phyloP scores from a whole-genome alignment of 495 filamentous ascomycete genomes.

The Cladorrhinum samala region DNA sequence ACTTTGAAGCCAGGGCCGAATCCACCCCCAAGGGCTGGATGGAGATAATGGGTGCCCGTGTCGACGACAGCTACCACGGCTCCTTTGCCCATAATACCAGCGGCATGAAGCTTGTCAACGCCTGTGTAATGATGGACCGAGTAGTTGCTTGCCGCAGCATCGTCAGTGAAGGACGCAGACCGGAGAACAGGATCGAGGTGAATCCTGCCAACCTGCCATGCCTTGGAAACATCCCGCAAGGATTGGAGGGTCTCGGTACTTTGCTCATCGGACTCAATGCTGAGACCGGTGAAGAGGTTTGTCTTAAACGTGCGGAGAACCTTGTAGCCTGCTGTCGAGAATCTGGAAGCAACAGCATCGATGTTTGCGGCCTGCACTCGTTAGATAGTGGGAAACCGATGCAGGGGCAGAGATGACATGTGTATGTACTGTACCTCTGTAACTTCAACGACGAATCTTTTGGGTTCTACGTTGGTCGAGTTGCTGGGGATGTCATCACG shows the following conservation, averaged over 20 bases:
- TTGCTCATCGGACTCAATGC: constrained; percentile 20
- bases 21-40: constrained; percentile 39
- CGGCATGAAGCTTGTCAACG: constrained; percentile 23
- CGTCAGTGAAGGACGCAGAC: constrained; percentile 15
- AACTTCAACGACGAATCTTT: neutral
- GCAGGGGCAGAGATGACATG: neutral
- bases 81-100: constrained; percentile 26
- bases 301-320: constrained; percentile 27
- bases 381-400: too few species aligned
- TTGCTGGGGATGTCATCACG: neutral
- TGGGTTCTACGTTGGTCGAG: neutral
- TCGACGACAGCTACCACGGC: constrained; percentile 33
- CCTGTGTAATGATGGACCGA: constrained; percentile 3
- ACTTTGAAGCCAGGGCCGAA: constrained; percentile 31
- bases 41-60: constrained; percentile 41
- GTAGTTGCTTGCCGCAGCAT: constrained; percentile 21
- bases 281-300: constrained; percentile 28
- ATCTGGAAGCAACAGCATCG: constrained; percentile 4
- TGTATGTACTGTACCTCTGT: neutral
- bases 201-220: constrained; percentile 23
- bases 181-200: constrained; percentile 7
- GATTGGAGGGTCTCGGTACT: constrained; percentile 20
- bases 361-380: constrained; percentile 6
- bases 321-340: constrained; percentile 3
- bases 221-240: constrained; percentile 18